phyloP scores from a whole-genome alignment of 306 rosid species.

The Urtica urens region DNA sequence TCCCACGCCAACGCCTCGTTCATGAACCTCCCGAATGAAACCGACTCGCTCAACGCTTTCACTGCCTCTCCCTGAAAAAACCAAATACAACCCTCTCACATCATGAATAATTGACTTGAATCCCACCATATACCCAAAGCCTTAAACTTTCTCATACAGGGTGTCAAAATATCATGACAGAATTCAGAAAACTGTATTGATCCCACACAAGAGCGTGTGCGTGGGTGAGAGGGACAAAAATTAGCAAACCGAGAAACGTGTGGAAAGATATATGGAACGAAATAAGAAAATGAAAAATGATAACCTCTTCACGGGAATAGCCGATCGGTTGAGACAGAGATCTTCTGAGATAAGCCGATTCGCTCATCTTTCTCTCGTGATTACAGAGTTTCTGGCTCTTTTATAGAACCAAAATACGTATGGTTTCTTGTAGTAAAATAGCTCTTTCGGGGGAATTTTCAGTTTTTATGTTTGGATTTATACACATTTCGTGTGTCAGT shows the following conservation, averaged over 20 bases:
- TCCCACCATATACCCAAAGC: neutral
- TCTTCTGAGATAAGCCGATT: slow-evolving; percentile 44
- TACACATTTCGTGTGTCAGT: no score
- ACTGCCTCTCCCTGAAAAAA: slow-evolving; percentile 40
- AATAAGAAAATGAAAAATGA: neutral
- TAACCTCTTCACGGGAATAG: slow-evolving; percentile 41
- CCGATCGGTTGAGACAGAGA: slow-evolving; percentile 51
- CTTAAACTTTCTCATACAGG: neutral
- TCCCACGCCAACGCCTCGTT: slow-evolving; percentile 72
- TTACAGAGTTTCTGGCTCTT: neutral
- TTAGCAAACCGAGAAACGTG: slow-evolving; percentile 1
- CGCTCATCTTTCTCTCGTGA: slow-evolving; percentile 31
- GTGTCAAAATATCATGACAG: neutral
- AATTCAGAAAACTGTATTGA: neutral
- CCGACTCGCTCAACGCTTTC: slow-evolving; percentile 55
- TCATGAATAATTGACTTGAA: no score
- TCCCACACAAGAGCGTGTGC: neutral
- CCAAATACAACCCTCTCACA: slow-evolving; percentile 8
- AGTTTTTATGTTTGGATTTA: no score
- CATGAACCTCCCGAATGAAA: slow-evolving; percentile 82
- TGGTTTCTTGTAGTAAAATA: no score
- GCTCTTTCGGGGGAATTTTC: no score
- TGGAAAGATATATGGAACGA: neutral
- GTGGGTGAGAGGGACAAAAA: neutral
- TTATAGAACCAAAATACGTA: no score